A percentile compares a stretch with the other conserved stretches of the same genome.
phyloP scores from a whole-genome alignment of 2,329 filamentous ascomycete species.

The Nemania serpens region DNA sequence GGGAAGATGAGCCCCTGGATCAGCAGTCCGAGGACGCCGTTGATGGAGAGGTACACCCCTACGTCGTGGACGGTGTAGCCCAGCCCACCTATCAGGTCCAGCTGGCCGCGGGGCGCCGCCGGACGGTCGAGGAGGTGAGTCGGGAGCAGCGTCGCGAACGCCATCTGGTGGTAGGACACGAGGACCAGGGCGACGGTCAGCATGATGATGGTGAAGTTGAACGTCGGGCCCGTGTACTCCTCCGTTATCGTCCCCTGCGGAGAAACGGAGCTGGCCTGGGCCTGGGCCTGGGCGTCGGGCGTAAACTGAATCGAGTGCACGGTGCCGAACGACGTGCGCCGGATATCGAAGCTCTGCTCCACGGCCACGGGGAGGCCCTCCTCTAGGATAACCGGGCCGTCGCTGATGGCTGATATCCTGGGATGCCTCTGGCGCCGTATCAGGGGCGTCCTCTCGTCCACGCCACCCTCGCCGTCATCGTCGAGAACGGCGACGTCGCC shows the following conservation, averaged over 20 bases:
- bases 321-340: slow-evolving; percentile 48
- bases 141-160: slow-evolving; percentile 48
- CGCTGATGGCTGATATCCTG: slow-evolving; percentile 30
- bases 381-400: slow-evolving; percentile 41
- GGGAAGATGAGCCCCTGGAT: slow-evolving; percentile 76
- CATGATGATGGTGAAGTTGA: slow-evolving; percentile 50
- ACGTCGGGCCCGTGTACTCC: slow-evolving; percentile 38
- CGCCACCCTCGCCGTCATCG: slow-evolving; percentile 36
- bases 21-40: slow-evolving; percentile 72
- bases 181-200: slow-evolving; percentile 47
- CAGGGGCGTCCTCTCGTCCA: slow-evolving; percentile 39
- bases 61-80: slow-evolving; percentile 69
- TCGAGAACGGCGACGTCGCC: slow-evolving; percentile 20
- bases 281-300: slow-evolving; percentile 23
- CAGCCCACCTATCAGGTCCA: slow-evolving; percentile 63
- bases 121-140: slow-evolving; percentile 49
- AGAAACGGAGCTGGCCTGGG: too few relatives aligned
- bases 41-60: slow-evolving; percentile 69
- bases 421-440: slow-evolving; percentile 16
- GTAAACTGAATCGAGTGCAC: slow-evolving; percentile 47
- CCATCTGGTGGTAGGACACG: slow-evolving; percentile 53
- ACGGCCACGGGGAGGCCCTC: slow-evolving; percentile 43
- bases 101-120: slow-evolving; percentile 32
- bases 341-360: slow-evolving; percentile 44
- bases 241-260: slow-evolving; percentile 11